Evolutionary conservation across 805 yeast genomes (phyloP), one percentile per base, ranked within the genome.

Genomic region (Lipomyces lipofer): DNA sequence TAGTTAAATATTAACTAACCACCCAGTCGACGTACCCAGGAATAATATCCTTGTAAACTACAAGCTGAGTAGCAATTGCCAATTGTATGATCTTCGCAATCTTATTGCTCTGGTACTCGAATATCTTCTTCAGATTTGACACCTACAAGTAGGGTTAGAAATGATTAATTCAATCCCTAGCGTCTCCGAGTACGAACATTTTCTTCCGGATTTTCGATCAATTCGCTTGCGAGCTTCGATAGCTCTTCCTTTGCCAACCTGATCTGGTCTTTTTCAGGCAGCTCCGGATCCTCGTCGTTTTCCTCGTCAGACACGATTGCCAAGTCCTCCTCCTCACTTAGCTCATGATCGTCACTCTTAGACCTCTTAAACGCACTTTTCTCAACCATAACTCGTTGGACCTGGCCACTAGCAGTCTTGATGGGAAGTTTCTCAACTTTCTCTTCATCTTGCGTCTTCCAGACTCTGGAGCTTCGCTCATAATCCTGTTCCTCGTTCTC

Each of bases 161-260:
- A n/a, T n/a, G n/a, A n/a, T n/a, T n/a, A n/a, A n/a, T n/a, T n/a
- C n/a, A n/a, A n/a, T n/a, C n/a, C n/a, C n/a, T n/a, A n/a, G n/a
- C n/a, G n/a, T n/a, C n/a, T n/a, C n/a, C n/a, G n/a, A n/a, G 82
- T 74, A 12, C 79, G 67, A 6, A 85, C 76, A 64, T 91, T 80
- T 65, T 88, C 96, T 69, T 94, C 98, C 5, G 98, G 97, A 54
- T 88, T 88, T 67, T 90, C 95, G 64, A 82, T 82, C 32, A 92
- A 71, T 39, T 79, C 78, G 36, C 88, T 86, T 0, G 95, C 97
- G 46, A 85, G 69, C 17, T 79, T 82, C 0, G 98, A 96, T 39
- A 94, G 80, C 51, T 86, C 88, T 71, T 90, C 97, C 65, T 90
- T 87, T 39, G 86, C 74, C 53, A 80, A 78, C 5, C 77, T 63